Evolutionary conservation across 805 yeast genomes (phyloP), one percentile per base, ranked within the genome.

Genomic region (Cyberlindnera meyerae): DNA sequence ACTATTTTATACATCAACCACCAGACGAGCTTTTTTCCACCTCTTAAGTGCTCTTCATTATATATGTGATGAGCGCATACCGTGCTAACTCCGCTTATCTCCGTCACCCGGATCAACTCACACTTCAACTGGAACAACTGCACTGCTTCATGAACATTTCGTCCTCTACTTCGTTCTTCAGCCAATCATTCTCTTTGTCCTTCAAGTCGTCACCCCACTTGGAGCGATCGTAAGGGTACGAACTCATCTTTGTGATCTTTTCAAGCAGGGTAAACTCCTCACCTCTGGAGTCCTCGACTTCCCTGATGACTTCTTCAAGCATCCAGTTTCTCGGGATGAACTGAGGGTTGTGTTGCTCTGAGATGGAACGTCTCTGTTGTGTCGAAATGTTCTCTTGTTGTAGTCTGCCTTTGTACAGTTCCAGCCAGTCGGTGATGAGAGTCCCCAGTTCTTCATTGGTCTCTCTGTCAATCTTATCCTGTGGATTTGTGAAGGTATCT

Each of bases 311-410:
- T 43, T 88, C 89, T 36, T 87, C 86, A 36, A 93, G 65, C 35
- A 89, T 79, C 88, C 95, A 86, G 45, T 79, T 83, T 42, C 90
- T 70, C 15, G 96, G 93, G 6, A 83, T 71, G 52, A 90, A 90
- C 24, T 75, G 54, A 3, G 97, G 98, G 52, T 90, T 93, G 33
- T 61, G 64, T 3, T 47, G 36, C 6, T 61, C 53, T 32, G 87
- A 75, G 4, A 65, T 47, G 8, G 40, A 44, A 4, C 42, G 47
- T 34, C 89, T 66, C 11, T 53, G 55, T 37, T 71, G 73, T 18
- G 61, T 53, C 0, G 63, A 47, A 13, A 51, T 53, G 7, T 66
- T 59, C 31, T 71, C 70, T 0, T 39, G 43, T 9, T 40, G 46
- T 8, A 77, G 53, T 31, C 81, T 64, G 4, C 55, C 55, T 20